These are phyloP conservation scores for Eutrema japonicum DNA, from an alignment of 345 rosid genomes.

Conservation along the genomic window DNA sequence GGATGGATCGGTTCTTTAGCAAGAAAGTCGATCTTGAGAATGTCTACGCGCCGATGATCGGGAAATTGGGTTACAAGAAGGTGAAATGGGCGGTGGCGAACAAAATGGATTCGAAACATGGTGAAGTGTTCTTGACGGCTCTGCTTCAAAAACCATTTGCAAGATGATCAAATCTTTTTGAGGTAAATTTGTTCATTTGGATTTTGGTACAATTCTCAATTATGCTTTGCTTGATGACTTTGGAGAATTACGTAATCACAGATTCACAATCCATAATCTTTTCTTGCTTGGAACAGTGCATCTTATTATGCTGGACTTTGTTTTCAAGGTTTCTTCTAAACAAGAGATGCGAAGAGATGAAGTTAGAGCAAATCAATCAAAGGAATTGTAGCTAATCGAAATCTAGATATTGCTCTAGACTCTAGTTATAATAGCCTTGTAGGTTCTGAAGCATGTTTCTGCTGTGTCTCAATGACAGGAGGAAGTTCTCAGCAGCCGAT, in stretches of 20 bases:
- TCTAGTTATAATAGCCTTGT: neutral
- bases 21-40: slow-evolving; percentile 69
- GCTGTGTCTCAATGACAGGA: neutral
- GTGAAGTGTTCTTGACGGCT: slow-evolving; percentile 93
- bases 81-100: slow-evolving; percentile 90
- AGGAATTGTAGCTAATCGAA: neutral
- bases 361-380: neutral
- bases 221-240: slow-evolving; percentile 1
- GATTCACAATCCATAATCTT: slow-evolving; percentile 1
- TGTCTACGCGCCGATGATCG: slow-evolving; percentile 78
- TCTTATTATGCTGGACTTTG: neutral
- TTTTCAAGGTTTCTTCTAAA: neutral
- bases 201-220: neutral
- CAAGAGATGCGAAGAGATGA: neutral
- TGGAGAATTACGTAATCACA: slow-evolving; percentile 4
- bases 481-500: slow-evolving; percentile 2
- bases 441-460: neutral
- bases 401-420: neutral
- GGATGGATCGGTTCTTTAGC: slow-evolving; percentile 92
- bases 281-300: slow-evolving; percentile 1
- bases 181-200: slow-evolving; percentile 23
- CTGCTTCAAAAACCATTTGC: slow-evolving; percentile 80
- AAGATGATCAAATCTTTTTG: slow-evolving; percentile 48
- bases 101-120: slow-evolving; percentile 78
- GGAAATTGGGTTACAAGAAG: slow-evolving; percentile 87